Evolutionary conservation across 2,329 filamentous ascomycete genomes (phyloP), one percentile per base, ranked within the genome.

Genomic region (Sphaerulina populicola): DNA sequence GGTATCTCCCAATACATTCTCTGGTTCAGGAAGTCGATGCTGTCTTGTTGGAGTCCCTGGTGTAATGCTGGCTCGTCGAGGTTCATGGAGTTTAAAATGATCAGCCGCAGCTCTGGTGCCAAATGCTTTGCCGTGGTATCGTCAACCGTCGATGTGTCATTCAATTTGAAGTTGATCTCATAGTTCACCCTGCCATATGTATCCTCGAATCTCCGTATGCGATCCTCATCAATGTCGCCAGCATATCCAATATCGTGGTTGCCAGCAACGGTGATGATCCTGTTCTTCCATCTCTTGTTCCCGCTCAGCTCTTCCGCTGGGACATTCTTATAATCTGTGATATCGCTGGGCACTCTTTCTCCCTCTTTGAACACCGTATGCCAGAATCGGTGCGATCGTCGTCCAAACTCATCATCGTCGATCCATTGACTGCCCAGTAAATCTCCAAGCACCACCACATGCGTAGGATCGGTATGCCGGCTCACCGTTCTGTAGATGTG

Each of bases 211-310:
- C 93, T 80, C 27, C 80, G 74, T 49, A 96, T 75, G 3, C 89
- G 81, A 55, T 81, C 76, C n/a, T 77, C 71, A 37, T 85, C 88
- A 55, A 97, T 77, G 68, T 98, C 93, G 2, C 93, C 93, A 0
- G 90, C 88, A 66, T 98, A 98, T 31, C 93, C 93, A 63, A 98
- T 83, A 68, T 98, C 93, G 66, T 98, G 93, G 64, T 98, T 98
- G 1, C 93, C 93, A 0, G 83, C 89, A 23, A 97, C 81, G 60
- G 95, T 94, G 66, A 98, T 88, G 57, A 96, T 76, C 49, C 85
- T 79, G 37, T 74, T 77, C n/a, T 75, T 70, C 93, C 93, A 97
- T 2, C 69, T 68, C 5, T 73, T 69, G 52, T 79, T 74, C 42
- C 57, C 57, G 1, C 71, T 70, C 21, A 77, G 62, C 1, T 66